Evolutionary conservation across 2,329 filamentous ascomycete species (phyloP).

Genomic region (Colletotrichum orchidophilum): DNA sequence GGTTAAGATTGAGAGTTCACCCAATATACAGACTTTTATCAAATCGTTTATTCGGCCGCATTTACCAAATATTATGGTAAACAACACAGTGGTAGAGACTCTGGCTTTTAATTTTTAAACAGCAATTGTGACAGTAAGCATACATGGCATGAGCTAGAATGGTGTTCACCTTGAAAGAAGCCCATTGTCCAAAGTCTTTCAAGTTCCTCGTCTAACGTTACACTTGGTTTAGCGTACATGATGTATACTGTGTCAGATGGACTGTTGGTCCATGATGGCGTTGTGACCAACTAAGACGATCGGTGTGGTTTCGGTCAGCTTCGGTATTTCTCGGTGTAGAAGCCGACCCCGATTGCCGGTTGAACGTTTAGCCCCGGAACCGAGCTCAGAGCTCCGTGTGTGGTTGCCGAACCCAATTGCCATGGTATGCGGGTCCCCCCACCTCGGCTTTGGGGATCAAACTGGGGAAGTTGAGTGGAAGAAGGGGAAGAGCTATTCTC

Average conservation of each 20-base stretch:
- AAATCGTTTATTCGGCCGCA: background rate
- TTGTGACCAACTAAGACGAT: background rate
- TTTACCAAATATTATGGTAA: background rate
- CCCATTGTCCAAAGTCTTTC: background rate
- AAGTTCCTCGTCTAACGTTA: background rate
- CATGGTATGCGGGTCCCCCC: constrained; percentile 25
- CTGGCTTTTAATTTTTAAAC: background rate
- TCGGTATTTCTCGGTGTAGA: background rate
- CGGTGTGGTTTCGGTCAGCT: background rate
- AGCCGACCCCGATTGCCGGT: background rate
- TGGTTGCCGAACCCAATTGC: constrained; percentile 34
- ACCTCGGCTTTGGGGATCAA: constrained; percentile 26
- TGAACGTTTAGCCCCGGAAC: constrained; percentile 27
- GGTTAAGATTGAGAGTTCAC: background rate
- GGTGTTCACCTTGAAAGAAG: background rate
- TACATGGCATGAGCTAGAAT: background rate
- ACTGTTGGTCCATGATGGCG: background rate
- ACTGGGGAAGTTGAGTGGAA: constrained; percentile 17
- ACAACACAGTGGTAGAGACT: background rate
- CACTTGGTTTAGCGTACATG: background rate
- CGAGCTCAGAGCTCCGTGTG: background rate
- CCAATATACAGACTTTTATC: background rate
- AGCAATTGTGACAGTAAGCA: background rate
- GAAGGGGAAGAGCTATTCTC: constrained; percentile 32
- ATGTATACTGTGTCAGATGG: background rate